phyloP scores from a whole-genome alignment of 148 eudicot genomes.

The Spergularia bocconei region DNA sequence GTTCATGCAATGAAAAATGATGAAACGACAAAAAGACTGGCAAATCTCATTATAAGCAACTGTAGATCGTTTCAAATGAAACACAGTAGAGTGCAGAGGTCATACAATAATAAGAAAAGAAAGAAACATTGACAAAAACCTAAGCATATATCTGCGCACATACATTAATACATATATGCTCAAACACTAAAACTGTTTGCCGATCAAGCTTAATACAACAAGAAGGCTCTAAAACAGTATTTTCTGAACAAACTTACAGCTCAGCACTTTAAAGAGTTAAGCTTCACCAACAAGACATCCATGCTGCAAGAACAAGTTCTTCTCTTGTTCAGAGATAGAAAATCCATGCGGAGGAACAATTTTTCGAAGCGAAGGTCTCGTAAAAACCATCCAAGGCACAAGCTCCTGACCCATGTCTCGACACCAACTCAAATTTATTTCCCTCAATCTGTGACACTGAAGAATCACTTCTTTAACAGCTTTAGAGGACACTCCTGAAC shows the following conservation, averaged over 20 bases:
- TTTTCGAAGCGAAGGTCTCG: slow-evolving; percentile 53
- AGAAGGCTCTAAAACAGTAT: slow-evolving; percentile 9
- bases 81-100: background rate
- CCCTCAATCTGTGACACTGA: slow-evolving; percentile 49
- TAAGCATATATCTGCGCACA: background rate
- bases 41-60: no score
- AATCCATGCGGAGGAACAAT: slow-evolving; percentile 38
- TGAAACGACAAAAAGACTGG: no score
- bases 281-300: slow-evolving; percentile 47
- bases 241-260: slow-evolving; percentile 21
- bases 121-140: background rate
- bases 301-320: slow-evolving; percentile 42
- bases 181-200: background rate
- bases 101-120: background rate
- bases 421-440: slow-evolving; percentile 51
- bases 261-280: slow-evolving; percentile 22
- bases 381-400: slow-evolving; percentile 45
- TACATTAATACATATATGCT: background rate
- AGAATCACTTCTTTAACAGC: slow-evolving; percentile 38
- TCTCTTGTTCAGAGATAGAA: slow-evolving; percentile 27
- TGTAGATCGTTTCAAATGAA: background rate
- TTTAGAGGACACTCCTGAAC: slow-evolving; percentile 38
- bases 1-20: no score
- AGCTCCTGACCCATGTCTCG: slow-evolving; percentile 26
- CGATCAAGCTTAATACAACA: background rate